Conservation (phyloP, 495 filamentous ascomycete species). For the Daldinia caldariorum region DNA sequence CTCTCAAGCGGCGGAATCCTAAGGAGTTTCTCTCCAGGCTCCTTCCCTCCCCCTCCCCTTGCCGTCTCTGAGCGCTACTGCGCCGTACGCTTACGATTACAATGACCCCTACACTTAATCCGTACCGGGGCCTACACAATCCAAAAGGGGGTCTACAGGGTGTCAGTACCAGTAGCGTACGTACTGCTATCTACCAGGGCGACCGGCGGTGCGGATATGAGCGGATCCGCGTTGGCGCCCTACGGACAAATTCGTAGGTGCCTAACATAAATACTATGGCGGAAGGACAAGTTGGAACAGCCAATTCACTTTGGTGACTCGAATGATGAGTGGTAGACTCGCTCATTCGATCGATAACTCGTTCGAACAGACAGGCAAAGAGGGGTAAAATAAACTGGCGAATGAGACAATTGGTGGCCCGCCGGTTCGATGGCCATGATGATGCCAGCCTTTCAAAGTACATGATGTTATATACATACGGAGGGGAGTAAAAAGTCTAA, state of each 20-base stretch:
- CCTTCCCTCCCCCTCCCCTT: slow-evolving; percentile 17
- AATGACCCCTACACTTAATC: slow-evolving; percentile 5
- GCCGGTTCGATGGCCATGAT: slow-evolving; percentile 40
- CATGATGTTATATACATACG: slow-evolving; percentile 17
- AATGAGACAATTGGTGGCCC: slow-evolving; percentile 34
- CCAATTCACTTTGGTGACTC: slow-evolving; percentile 33
- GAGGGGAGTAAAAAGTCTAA: slow-evolving; percentile 29
- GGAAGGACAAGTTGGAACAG: slow-evolving; percentile 34
- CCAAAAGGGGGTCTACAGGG: slow-evolving; percentile 21
- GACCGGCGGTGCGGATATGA: slow-evolving; percentile 30
- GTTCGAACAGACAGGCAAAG: slow-evolving; percentile 27
- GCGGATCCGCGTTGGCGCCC: slow-evolving; percentile 38
- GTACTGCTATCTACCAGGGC: slow-evolving; percentile 9
- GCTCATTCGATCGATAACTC: slow-evolving; percentile 31
- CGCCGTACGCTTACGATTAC: slow-evolving; percentile 21
- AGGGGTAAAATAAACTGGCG: slow-evolving; percentile 32
- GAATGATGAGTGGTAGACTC: slow-evolving; percentile 22
- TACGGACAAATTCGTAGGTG: slow-evolving; percentile 35
- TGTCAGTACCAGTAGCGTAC: not conserved
- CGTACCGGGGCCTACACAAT: slow-evolving; percentile 17
- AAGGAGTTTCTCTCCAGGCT: slow-evolving; percentile 22
- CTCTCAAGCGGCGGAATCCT: slow-evolving; percentile 26
- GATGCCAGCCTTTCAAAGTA: slow-evolving; percentile 14
- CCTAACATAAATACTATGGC: slow-evolving; percentile 40
- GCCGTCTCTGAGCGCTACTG: slow-evolving; percentile 8